Conservation (phyloP, 2,329 filamentous ascomycete species). For the Xenoacremonium recifei region DNA sequence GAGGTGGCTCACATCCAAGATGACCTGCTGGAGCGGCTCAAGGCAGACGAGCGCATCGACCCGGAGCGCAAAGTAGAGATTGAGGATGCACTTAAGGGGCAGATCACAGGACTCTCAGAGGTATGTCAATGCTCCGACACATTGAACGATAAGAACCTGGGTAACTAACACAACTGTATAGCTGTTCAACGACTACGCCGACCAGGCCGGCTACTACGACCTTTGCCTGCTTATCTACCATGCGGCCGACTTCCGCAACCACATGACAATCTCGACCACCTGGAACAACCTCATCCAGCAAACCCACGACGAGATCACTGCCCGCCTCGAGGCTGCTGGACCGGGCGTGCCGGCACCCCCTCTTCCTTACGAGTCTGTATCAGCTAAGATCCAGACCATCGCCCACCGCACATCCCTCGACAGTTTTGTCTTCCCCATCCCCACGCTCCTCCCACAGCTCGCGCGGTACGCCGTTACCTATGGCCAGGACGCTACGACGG, state of each 20-base stretch:
- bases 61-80: conserved; percentile 63
- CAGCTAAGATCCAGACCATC: conserved; percentile 62
- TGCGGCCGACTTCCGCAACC: conserved; percentile 84
- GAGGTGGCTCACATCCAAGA: conserved; percentile 96
- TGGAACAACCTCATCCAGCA: conserved; percentile 81
- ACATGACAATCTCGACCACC: conserved; percentile 77
- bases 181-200: conserved; percentile 92
- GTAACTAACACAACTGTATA: conserved; percentile 37
- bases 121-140: conserved; percentile 60
- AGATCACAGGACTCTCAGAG: conserved; percentile 71
- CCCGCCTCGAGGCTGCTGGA: conserved; percentile 42
- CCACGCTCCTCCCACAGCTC: conserved; percentile 58
- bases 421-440: conserved; percentile 65
- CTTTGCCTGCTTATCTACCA: conserved; percentile 91
- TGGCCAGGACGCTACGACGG: conserved; percentile 56
- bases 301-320: conserved; percentile 58
- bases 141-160: too few relatives aligned
- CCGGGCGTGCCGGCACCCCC: conserved; percentile 38
- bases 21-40: conserved; percentile 78
- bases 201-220: conserved; percentile 90
- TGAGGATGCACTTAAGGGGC: conserved; percentile 68
- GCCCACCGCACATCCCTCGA: conserved; percentile 64
- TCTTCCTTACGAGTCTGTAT: conserved; percentile 69
- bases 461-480: conserved; percentile 61
- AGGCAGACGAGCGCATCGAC: conserved; percentile 67